phyloP scores from a whole-genome alignment of 73 alveolate species.

The Paramecium primaurelia region DNA sequence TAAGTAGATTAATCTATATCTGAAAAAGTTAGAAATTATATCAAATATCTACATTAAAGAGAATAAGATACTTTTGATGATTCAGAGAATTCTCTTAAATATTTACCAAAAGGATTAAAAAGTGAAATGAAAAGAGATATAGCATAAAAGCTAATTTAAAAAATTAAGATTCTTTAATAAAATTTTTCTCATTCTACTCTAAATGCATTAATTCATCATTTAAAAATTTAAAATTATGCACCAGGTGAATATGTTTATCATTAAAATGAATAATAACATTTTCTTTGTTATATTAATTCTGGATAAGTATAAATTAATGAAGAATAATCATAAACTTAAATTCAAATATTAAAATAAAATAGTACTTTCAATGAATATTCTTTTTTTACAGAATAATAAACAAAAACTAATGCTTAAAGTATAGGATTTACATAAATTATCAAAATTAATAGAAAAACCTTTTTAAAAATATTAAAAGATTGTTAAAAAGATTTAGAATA shows the following conservation, averaged over 20 bases:
- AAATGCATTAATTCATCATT: background rate
- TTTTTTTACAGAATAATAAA: background rate
- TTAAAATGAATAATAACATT: background rate
- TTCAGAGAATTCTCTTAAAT: background rate
- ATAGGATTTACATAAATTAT: background rate
- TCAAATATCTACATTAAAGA: background rate
- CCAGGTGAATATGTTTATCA: background rate
- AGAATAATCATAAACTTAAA: background rate
- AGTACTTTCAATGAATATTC: background rate
- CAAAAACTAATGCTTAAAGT: background rate
- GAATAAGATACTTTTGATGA: background rate
- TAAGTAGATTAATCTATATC: conserved; percentile 6
- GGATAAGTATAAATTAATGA: background rate
- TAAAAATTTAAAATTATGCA: background rate
- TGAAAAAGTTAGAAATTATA: background rate
- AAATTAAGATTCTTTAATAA: background rate
- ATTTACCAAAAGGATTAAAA: background rate
- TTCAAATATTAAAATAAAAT: background rate
- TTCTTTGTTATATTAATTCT: background rate
- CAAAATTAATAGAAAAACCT: background rate
- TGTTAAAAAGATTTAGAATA: background rate
- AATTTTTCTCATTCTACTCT: background rate
- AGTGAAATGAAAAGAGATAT: background rate
- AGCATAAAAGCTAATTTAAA: background rate
- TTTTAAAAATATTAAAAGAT: background rate